These are phyloP conservation scores for Claviceps humidiphila DNA, from an alignment of 2,329 filamentous ascomycete genomes.

Conservation along the genomic window DNA sequence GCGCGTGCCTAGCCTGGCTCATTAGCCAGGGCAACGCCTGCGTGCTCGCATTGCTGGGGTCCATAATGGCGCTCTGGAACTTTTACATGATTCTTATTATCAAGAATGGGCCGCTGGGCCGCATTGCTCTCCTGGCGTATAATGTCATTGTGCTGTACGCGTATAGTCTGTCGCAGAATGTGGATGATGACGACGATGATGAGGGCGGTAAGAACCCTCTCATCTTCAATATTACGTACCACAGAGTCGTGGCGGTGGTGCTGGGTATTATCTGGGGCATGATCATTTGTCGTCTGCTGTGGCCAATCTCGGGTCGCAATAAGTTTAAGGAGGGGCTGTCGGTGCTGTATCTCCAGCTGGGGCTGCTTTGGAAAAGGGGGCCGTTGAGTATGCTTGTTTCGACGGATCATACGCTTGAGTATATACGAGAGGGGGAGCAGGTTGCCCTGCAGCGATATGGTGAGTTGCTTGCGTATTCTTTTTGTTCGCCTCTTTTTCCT, in stretches of 20 bases:
- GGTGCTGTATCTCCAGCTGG: conserved; percentile 87
- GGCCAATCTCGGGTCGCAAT: conserved; percentile 80
- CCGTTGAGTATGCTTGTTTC: conserved; percentile 63
- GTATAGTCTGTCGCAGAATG: conserved; percentile 72
- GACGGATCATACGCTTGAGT: conserved; percentile 45
- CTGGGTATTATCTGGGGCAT: conserved; percentile 86
- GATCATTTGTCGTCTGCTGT: conserved; percentile 76
- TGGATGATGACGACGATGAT: conserved; percentile 73
- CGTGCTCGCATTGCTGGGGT: conserved; percentile 68
- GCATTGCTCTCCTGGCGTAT: conserved; percentile 90
- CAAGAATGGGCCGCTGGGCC: conserved; percentile 77
- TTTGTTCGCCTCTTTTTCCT: neutral
- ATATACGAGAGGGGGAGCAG: conserved; percentile 82
- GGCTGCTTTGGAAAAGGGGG: conserved; percentile 89
- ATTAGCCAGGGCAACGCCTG: conserved; percentile 60
- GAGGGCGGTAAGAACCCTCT: conserved; percentile 74
- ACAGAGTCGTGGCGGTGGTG: conserved; percentile 77
- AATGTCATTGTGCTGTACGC: conserved; percentile 91
- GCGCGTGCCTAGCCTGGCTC: conserved; percentile 67
- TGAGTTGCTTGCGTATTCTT: conserved; percentile 10
- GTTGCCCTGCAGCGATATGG: conserved; percentile 70
- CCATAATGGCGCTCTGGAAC: conserved; percentile 66
- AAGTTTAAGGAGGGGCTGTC: conserved; percentile 85
- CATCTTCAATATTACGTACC: conserved; percentile 76
- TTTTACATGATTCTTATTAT: conserved; percentile 82